Evolutionary conservation across 2,329 filamentous ascomycete genomes (phyloP).

Genomic region (Ascochyta viciae-villosae): DNA sequence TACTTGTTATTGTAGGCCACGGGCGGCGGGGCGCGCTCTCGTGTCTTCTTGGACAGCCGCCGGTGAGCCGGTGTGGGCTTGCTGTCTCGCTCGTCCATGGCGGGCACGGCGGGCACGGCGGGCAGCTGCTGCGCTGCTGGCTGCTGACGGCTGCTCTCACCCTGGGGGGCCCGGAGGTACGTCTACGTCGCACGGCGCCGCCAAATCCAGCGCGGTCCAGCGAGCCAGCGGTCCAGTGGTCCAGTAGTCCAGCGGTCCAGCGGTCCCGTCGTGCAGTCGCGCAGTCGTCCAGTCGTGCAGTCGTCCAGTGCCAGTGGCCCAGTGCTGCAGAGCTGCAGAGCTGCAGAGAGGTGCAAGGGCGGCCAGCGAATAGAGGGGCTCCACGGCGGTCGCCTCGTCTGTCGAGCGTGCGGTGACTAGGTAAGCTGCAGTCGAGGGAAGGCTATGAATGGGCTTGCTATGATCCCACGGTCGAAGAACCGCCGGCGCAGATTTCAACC

Average conservation of each 20-base stretch:
- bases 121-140: too few relatives aligned
- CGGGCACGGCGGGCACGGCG: conserved; percentile 7
- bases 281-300: too few relatives aligned
- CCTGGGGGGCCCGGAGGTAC: not conserved
- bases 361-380: conserved; percentile 4
- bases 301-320: not conserved
- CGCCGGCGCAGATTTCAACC: conserved; percentile 15
- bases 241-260: too few relatives aligned
- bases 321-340: not conserved
- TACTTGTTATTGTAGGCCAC: conserved; percentile 25
- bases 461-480: conserved; percentile 1
- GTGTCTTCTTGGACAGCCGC: conserved; percentile 25
- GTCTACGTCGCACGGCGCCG: too few relatives aligned
- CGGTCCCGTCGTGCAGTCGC: too few relatives aligned
- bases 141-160: not conserved
- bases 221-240: too few relatives aligned
- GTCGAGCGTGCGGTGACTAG: not conserved
- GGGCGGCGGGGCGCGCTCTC: conserved; percentile 24
- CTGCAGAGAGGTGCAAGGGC: conserved; percentile 5
- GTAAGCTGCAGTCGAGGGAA: not conserved
- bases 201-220: too few relatives aligned
- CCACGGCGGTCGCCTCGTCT: not conserved
- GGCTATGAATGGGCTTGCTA: not conserved
- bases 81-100: conserved; percentile 27
- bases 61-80: conserved; percentile 20